Evolutionary conservation across 2,329 filamentous ascomycete genomes (phyloP), one percentile per base, ranked within the genome.

Genomic region (Alternaria angustiovoidea): DNA sequence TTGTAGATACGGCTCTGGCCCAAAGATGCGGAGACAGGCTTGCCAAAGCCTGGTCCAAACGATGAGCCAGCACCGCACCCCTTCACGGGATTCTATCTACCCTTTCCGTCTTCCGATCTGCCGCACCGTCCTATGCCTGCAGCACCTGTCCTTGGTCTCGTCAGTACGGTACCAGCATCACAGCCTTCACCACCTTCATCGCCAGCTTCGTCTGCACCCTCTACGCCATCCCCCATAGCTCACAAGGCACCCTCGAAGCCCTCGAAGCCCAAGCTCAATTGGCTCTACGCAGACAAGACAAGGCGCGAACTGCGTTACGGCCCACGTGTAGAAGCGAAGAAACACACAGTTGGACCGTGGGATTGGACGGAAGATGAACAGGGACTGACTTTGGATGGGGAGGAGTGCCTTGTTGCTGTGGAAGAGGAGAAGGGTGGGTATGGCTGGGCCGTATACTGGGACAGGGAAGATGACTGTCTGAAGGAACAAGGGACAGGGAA

Each of bases 261-360:
- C 8, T 62, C 52, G 14, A 75, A 75, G 36, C 88, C 88, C 0
- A 85, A 88, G 73, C 75, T 91, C 54, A 89, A 90, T 63, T 91
- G 89, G 89, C 83, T 91, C 20, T 91, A 88, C 67, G 84, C 86
- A 2, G 86, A 90, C 71, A 83, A 82, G 36, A 77, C 86, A 14
- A 89, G 87, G 1, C 78, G 85, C 44, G 85, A 89, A 72, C 61
- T 90, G 38, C 86, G 84, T 65, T 89, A 89, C 67, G 88, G 88
- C 2, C 88, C 88, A 8, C 87, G 91, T n/a, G 87, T 87, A 43
- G 89, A 91, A 64, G 92, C 91, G 38, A 82, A 89, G 49, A 87
- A 84, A 30, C 91, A 96, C 77, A 81, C 89, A 59, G 86, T 94
- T 52, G 93, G 92, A 22, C 89, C 91, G 2, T 96, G 91, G 90